These are phyloP conservation scores for Candida pseudocylindracea DNA, from an alignment of 1,139 yeast genomes.

Conservation along the genomic window DNA sequence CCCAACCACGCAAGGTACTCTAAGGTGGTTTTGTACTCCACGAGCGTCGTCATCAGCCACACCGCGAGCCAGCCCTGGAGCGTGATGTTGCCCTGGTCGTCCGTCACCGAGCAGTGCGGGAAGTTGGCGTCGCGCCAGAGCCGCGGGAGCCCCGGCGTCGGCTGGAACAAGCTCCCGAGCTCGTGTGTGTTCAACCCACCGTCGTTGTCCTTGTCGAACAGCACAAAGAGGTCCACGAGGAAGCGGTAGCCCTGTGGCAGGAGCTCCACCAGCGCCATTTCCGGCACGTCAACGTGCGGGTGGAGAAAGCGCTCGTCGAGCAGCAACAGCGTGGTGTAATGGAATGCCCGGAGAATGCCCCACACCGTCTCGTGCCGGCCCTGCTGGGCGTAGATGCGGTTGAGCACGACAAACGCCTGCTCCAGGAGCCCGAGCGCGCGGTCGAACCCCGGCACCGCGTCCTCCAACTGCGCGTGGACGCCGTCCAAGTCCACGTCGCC, in stretches of 20 bases:
- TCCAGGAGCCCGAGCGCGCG: slow-evolving; percentile 32
- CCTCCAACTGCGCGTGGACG: slow-evolving; percentile 7
- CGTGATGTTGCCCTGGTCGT: slow-evolving; percentile 75
- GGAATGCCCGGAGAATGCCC: slow-evolving; percentile 76
- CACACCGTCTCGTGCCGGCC: slow-evolving; percentile 94
- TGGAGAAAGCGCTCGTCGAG: slow-evolving; percentile 54
- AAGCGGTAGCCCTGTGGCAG: slow-evolving; percentile 90
- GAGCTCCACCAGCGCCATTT: slow-evolving; percentile 64
- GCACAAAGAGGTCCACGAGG: slow-evolving; percentile 67
- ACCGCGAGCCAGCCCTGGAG: slow-evolving; percentile 97
- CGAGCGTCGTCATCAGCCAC: slow-evolving; percentile 88
- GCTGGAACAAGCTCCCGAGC: slow-evolving; percentile 41
- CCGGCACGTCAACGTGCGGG: slow-evolving; percentile 63
- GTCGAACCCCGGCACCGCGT: slow-evolving; percentile 9
- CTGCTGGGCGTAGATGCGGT: slow-evolving; percentile 64
- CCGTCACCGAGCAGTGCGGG: slow-evolving; percentile 72
- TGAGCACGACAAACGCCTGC: slow-evolving; percentile 55
- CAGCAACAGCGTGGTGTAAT: slow-evolving; percentile 80
- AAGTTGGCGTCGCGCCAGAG: slow-evolving; percentile 73
- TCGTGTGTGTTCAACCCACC: slow-evolving; percentile 76
- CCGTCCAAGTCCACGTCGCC: slow-evolving; percentile 12
- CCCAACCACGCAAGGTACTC: slow-evolving; percentile 84
- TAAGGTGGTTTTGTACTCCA: slow-evolving; percentile 65
- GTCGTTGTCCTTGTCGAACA: slow-evolving; percentile 85
- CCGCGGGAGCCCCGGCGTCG: slow-evolving; percentile 83